A percentile compares a stretch with the other conserved stretches of the same genome.
phyloP scores from a whole-genome alignment of 805 yeast genomes.

The Wickerhamiella sorbophila region DNA sequence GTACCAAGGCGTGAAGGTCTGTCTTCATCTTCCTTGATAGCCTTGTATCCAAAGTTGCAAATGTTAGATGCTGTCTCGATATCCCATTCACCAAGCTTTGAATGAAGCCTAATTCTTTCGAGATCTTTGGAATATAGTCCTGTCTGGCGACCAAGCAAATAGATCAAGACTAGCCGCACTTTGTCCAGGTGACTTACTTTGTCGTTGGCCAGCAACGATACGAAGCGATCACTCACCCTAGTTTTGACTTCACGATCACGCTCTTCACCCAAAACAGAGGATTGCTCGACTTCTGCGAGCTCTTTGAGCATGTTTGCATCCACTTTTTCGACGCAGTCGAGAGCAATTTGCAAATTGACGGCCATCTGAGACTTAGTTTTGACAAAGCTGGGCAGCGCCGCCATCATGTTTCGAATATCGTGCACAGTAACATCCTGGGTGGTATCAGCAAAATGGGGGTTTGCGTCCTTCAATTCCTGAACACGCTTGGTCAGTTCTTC shows the following conservation, averaged over 20 bases:
- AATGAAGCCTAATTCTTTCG: slow-evolving; percentile 48
- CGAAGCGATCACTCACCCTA: slow-evolving; percentile 33
- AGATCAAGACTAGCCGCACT: slow-evolving; percentile 56
- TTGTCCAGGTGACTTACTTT: slow-evolving; percentile 34
- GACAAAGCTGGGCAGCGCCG: slow-evolving; percentile 26
- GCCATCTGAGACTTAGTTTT: slow-evolving; percentile 26
- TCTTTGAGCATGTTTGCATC: slow-evolving; percentile 47
- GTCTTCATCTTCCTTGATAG: slow-evolving; percentile 8
- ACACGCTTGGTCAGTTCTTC: slow-evolving; percentile 45
- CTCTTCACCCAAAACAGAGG: slow-evolving; percentile 56
- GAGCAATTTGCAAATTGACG: slow-evolving; percentile 29
- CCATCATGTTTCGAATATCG: slow-evolving; percentile 60
- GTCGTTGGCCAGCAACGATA: slow-evolving; percentile 40
- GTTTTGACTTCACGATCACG: slow-evolving; percentile 28
- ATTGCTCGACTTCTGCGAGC: slow-evolving; percentile 76
- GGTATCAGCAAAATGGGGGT: slow-evolving; percentile 62
- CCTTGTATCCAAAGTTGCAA: slow-evolving; percentile 38
- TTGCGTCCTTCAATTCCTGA: slow-evolving; percentile 51
- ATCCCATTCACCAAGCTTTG: slow-evolving; percentile 29
- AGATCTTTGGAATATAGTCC: slow-evolving; percentile 55
- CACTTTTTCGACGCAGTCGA: slow-evolving; percentile 48
- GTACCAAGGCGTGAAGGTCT: neutral
- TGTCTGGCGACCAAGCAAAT: slow-evolving; percentile 73
- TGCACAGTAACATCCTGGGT: slow-evolving; percentile 48
- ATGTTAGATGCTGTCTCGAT: slow-evolving; percentile 45